A percentile compares a stretch with the other conserved stretches of the same genome.
Evolutionary conservation across 495 filamentous ascomycete genomes (phyloP).

Genomic region (Xylaria bambusicola): DNA sequence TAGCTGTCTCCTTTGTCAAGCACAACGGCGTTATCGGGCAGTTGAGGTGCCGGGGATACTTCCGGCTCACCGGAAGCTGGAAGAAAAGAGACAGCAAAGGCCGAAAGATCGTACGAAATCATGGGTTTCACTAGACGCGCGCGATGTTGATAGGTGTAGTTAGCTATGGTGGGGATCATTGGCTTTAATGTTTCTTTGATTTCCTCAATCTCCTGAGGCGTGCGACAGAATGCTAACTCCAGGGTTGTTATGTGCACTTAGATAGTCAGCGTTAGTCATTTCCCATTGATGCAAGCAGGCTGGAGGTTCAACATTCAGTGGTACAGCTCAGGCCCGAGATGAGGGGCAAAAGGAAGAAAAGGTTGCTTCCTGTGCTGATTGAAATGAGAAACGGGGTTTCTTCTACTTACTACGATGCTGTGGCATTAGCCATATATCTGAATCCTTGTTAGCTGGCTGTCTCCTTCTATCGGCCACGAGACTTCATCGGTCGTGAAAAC

Average conservation of each 20-base stretch:
- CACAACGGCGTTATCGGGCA: conserved; percentile 27
- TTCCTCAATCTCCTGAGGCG: conserved; percentile 58
- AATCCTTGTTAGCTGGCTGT: conserved; percentile 15
- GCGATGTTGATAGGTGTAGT: conserved; percentile 62
- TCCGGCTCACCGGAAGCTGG: conserved; percentile 65
- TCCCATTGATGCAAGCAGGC: background rate
- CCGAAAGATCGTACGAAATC: conserved; percentile 80
- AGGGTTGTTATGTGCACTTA: conserved; percentile 81
- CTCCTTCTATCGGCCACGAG: background rate
- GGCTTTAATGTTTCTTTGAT: conserved; percentile 58
- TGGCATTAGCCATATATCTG: conserved; percentile 87
- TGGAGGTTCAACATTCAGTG: background rate
- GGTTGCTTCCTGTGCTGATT: background rate
- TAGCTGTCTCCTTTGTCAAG: conserved; percentile 56
- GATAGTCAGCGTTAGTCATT: background rate
- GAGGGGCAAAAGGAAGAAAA: background rate
- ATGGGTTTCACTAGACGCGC: conserved; percentile 77
- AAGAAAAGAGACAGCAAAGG: conserved; percentile 81
- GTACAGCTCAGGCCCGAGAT: background rate
- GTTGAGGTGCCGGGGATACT: conserved; percentile 38
- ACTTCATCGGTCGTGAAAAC: background rate
- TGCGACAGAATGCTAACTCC: conserved; percentile 74
- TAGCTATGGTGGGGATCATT: conserved; percentile 53
- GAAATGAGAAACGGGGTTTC: background rate
- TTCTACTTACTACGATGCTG: conserved; percentile 43